phyloP scores from a whole-genome alignment of 805 yeast genomes.

The Barnettozyma pratensis region DNA sequence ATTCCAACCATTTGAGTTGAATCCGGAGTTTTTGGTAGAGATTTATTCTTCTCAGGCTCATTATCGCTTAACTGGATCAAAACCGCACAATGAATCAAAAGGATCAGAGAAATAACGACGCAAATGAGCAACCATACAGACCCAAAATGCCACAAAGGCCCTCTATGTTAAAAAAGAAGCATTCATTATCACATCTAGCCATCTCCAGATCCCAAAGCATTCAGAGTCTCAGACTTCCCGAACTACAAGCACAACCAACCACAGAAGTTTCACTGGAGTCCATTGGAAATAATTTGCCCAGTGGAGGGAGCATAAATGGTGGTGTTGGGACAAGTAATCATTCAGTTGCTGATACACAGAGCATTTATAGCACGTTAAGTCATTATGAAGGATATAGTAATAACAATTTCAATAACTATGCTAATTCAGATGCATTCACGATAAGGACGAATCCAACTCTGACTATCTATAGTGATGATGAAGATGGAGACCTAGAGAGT shows the following conservation, averaged over 20 bases:
- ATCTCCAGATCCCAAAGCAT: constrained; percentile 12
- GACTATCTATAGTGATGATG: constrained; percentile 25
- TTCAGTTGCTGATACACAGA: not conserved
- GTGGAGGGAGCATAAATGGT: not conserved
- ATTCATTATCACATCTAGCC: constrained; percentile 20
- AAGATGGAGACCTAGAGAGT: constrained; percentile 9
- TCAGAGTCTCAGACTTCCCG: constrained; percentile 15
- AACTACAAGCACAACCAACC: constrained; percentile 28
- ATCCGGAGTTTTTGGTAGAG: too few species aligned
- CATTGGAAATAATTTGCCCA: constrained; percentile 2
- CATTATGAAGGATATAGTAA: constrained; percentile 1
- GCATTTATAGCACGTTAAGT: constrained; percentile 3
- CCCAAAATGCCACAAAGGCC: constrained; percentile 17
- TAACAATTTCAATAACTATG: constrained; percentile 6
- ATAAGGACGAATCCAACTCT: constrained; percentile 26
- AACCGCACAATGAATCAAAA: not conserved
- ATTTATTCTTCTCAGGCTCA: too few species aligned
- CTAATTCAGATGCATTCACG: constrained; percentile 15
- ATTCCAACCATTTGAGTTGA: too few species aligned
- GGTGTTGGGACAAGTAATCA: not conserved
- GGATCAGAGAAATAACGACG: not conserved
- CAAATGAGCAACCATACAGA: not conserved
- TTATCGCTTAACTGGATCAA: too few species aligned
- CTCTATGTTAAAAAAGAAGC: constrained; percentile 10
- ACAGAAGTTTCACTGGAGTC: constrained; percentile 27